These are phyloP conservation scores for Leptographium radiaticola DNA, from an alignment of 2,329 filamentous ascomycete genomes.

Conservation along the genomic window DNA sequence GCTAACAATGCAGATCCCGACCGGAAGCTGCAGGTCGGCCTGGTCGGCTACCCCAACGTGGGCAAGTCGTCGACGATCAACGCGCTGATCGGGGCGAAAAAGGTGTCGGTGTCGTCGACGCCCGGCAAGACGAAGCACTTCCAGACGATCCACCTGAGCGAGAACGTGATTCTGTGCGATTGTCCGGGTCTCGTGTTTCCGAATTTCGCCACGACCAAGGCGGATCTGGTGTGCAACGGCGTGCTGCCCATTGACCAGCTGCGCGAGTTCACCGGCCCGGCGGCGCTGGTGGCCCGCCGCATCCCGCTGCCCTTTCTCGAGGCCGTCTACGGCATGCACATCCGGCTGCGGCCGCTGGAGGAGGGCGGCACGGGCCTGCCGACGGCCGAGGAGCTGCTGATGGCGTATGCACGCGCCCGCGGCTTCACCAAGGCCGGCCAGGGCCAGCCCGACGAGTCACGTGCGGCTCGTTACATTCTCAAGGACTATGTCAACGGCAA, in stretches of 20 bases:
- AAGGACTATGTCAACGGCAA: slow-evolving; percentile 98
- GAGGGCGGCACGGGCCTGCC: slow-evolving; percentile 86
- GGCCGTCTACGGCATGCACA: slow-evolving; percentile 86
- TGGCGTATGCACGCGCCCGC: slow-evolving; percentile 75
- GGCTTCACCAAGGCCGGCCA: slow-evolving; percentile 84
- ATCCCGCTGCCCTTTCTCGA: slow-evolving; percentile 85
- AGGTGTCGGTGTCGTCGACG: slow-evolving; percentile 93
- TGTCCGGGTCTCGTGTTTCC: slow-evolving; percentile 97
- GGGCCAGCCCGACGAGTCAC: slow-evolving; percentile 84
- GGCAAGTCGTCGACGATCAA: slow-evolving; percentile 99
- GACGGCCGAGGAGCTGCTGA: slow-evolving; percentile 72
- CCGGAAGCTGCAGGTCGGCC: slow-evolving; percentile 72
- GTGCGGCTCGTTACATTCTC: slow-evolving; percentile 76
- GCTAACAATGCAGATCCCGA: slow-evolving; percentile 25
- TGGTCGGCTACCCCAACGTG: slow-evolving; percentile 97
- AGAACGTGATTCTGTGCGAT: slow-evolving; percentile 85
- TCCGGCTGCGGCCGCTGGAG: slow-evolving; percentile 65
- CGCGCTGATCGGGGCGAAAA: slow-evolving; percentile 94
- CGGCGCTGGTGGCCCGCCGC: slow-evolving; percentile 66
- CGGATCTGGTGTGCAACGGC: slow-evolving; percentile 89
- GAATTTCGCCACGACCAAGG: slow-evolving; percentile 94
- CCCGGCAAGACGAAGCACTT: slow-evolving; percentile 99
- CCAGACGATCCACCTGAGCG: slow-evolving; percentile 90
- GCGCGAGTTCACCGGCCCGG: slow-evolving; percentile 81
- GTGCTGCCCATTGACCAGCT: slow-evolving; percentile 94